Evolutionary conservation across 768 basidiomycete species (phyloP), one percentile per base, ranked within the genome.

Genomic region (Rhodocollybia butyracea): DNA sequence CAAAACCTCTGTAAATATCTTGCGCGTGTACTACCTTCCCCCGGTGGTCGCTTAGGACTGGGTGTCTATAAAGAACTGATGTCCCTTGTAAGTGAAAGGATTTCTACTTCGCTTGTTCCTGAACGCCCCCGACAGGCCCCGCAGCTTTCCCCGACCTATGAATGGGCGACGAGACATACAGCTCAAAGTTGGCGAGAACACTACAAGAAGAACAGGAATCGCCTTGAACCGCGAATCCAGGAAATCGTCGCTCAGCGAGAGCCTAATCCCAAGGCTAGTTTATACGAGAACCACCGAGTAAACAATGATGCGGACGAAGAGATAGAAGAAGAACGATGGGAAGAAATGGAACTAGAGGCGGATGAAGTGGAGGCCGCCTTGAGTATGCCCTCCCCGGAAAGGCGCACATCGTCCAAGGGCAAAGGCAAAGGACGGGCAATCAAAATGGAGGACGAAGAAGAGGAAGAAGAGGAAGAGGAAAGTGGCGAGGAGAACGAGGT

Each of bases 101-200:
- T 38, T 10, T 50, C 38, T 2, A 24, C 13, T 21, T 27, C 15
- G 15, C 41, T 41, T 27, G 43, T 58, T 1, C 50, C 55, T 24
- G 21, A 7, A 13, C 27, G 7, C 5, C 27, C 10, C 27, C 22
- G 5, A 26, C 29, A 26, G 45, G 7, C 24, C 11, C 7, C 21
- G 7, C 15, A 30, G 15, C 7, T 19, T 57, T 63, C 17, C 67
- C 67, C 8, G 47, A 63, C 1, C 21, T 73, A 66, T 51, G 46
- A 34, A 0, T 83, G 81, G 81, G 73, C 62, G 4, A 54, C 24
- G 0, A 66, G 73, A 7, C 82, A 83, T 63, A 62, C 77, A 5
- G 68, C 68, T 59, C 63, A 75, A 53, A 77, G 80, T 22, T 82
- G 80, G 79, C 70, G 73, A 26, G 69, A 77, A 43, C 70, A 74